Percentiles rank a stretch among this genome's conserved stretches.
These are phyloP conservation scores for Nicotiana benthamiana DNA, from an alignment of 257 asterid genomes.

Conservation along the genomic window DNA sequence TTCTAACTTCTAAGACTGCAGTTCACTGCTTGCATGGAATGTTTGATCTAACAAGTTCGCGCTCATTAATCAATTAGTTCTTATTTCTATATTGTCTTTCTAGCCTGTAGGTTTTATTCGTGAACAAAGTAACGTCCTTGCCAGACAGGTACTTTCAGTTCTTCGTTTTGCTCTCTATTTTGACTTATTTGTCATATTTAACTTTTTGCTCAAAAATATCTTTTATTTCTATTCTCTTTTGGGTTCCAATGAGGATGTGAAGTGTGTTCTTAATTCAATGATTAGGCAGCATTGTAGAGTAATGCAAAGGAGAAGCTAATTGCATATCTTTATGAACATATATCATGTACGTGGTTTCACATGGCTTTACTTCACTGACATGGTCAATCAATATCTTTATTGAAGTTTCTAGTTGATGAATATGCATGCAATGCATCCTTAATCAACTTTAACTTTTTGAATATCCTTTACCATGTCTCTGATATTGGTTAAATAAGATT, in stretches of 20 bases:
- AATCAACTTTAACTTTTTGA: no score
- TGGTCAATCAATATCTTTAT: no score
- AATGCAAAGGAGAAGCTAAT: no score
- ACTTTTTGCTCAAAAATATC: neutral
- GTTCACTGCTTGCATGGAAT: neutral
- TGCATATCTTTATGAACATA: no score
- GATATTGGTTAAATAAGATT: no score
- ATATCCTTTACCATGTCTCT: no score
- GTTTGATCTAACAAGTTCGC: constrained; percentile 7
- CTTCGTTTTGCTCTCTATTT: neutral
- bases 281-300: no score
- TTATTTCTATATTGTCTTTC: constrained; percentile 22
- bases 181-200: neutral
- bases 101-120: constrained; percentile 97
- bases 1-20: neutral
- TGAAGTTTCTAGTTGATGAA: no score
- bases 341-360: no score
- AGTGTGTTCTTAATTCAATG: no score
- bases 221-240: neutral
- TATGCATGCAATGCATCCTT: no score
- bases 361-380: no score
- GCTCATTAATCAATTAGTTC: constrained; percentile 7
- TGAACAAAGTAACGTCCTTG: constrained; percentile 77
- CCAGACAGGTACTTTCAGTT: constrained; percentile 62
- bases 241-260: neutral